phyloP scores from a whole-genome alignment of 2,329 filamentous ascomycete species.

The Coniochaeta ligniaria region DNA sequence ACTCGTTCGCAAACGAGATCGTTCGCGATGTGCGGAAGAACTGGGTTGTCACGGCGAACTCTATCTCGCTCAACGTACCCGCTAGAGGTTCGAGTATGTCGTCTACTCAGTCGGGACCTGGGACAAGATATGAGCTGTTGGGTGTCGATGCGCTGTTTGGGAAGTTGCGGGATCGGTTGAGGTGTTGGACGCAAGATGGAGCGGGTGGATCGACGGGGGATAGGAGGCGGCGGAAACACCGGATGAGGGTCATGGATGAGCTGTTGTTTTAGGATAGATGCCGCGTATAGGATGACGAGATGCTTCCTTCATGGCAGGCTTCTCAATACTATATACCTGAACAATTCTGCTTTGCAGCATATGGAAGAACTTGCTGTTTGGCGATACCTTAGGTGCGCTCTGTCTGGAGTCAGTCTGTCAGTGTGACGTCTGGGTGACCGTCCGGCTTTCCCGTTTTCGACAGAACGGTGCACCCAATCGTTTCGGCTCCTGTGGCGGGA shows the following conservation, averaged over 20 bases:
- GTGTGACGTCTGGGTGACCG: neutral
- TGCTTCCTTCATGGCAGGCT: neutral
- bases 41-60: constrained; percentile 23
- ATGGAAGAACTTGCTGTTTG: neutral
- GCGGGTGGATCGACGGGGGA: neutral
- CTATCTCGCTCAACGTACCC: neutral
- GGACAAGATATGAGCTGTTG: neutral
- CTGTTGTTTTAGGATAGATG: neutral
- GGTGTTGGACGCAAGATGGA: neutral
- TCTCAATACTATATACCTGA: neutral
- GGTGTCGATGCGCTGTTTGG: neutral
- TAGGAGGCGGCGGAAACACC: neutral
- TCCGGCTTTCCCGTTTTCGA: neutral
- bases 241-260: neutral
- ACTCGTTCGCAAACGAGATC: constrained; percentile 34
- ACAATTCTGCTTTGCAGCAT: neutral
- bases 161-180: neutral
- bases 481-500: neutral
- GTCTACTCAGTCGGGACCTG: constrained; percentile 1
- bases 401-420: neutral
- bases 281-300: neutral
- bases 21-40: constrained; percentile 34
- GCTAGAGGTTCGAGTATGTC: neutral
- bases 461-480: neutral
- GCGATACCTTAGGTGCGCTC: too few species aligned